Conservation (phyloP, 257 asterid species). For the Nicotiana otophora region DNA sequence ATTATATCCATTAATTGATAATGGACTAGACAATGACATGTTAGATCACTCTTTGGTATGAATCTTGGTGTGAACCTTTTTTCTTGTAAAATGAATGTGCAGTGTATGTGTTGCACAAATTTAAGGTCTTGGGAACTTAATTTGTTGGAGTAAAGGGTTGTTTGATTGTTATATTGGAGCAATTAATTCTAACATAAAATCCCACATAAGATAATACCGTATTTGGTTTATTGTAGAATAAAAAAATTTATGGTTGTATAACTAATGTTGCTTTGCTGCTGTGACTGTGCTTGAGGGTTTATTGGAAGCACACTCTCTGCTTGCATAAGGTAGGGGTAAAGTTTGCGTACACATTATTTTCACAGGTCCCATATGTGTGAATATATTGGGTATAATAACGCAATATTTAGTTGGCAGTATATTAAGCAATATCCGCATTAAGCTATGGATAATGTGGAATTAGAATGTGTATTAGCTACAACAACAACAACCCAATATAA, state of each 20-base stretch:
- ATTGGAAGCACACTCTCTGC: too few relatives aligned
- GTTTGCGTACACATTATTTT: too few relatives aligned
- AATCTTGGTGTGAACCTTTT: neutral
- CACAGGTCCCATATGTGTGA: too few relatives aligned
- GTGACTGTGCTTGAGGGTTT: too few relatives aligned
- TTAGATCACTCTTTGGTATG: conserved; percentile 5
- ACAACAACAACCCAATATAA: too few relatives aligned
- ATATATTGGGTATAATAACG: neutral
- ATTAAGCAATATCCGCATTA: neutral
- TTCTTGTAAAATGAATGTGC: neutral
- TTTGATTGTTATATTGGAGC: neutral
- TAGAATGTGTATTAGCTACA: neutral
- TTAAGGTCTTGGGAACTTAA: neutral
- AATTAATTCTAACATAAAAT: neutral
- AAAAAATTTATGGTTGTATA: too few relatives aligned
- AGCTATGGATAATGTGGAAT: too few relatives aligned
- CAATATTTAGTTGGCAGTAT: neutral
- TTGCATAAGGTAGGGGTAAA: too few relatives aligned
- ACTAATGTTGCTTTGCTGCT: too few relatives aligned
- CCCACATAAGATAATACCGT: neutral
- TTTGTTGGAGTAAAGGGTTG: neutral
- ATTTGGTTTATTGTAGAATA: neutral
- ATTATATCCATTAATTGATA: neutral
- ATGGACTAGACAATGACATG: neutral
- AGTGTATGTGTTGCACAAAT: neutral